A percentile compares a stretch with the other conserved stretches of the same genome.
Conservation (phyloP, 148 eudicot species). For the Rheum nobile region DNA sequence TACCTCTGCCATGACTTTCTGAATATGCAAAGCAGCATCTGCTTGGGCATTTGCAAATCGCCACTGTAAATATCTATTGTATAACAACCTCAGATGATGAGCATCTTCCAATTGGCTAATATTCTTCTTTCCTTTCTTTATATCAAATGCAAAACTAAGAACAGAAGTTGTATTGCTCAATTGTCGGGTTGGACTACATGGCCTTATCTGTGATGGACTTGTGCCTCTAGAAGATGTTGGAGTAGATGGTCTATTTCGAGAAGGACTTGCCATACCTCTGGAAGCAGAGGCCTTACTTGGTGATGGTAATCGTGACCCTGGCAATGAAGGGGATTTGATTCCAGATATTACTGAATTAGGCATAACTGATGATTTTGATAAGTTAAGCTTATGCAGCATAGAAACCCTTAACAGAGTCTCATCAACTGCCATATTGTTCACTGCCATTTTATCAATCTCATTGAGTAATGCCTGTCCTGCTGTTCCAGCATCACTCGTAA, state of each 20-base stretch:
- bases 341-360: constrained; percentile 19
- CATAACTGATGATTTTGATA: constrained; percentile 20
- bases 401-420: no score
- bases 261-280: constrained; percentile 39
- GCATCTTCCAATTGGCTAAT: constrained; percentile 71
- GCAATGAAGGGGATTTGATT: constrained; percentile 32
- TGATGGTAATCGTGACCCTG: constrained; percentile 53
- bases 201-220: constrained; percentile 5
- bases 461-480: no score
- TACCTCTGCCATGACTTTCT: constrained; percentile 60
- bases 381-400: no score
- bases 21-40: constrained; percentile 37
- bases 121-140: constrained; percentile 65
- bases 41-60: constrained; percentile 72
- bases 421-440: constrained; percentile 35
- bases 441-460: no score
- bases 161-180: constrained; percentile 57
- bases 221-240: constrained; percentile 38
- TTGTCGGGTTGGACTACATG: constrained; percentile 27
- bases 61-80: constrained; percentile 87
- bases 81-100: constrained; percentile 65
- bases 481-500: no score
- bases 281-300: constrained; percentile 46
- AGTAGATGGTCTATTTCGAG: constrained; percentile 31
- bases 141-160: constrained; percentile 73